phyloP scores from a whole-genome alignment of 768 basidiomycete genomes.

The Inosperma sp. region DNA sequence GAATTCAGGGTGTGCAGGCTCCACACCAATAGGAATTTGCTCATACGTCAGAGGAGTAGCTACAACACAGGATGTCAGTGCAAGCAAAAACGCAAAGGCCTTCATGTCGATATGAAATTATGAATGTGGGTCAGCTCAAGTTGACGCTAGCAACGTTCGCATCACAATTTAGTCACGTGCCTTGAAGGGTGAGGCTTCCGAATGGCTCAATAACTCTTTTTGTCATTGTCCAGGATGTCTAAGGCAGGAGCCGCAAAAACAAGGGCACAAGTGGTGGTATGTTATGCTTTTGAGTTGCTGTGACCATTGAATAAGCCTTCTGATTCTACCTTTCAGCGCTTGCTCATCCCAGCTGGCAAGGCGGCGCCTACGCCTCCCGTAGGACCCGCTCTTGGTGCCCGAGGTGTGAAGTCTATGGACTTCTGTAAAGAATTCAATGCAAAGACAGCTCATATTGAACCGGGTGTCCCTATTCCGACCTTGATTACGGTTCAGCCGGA shows the following conservation, averaged over 20 bases:
- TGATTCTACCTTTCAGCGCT: constrained; percentile 54
- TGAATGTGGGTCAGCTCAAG: background rate
- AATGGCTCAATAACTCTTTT: background rate
- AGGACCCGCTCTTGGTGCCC: constrained; percentile 94
- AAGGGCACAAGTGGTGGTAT: constrained; percentile 72
- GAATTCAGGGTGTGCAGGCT: constrained; percentile 50
- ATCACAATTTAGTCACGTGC: constrained; percentile 15
- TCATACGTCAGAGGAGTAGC: constrained; percentile 37
- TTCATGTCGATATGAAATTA: constrained; percentile 40
- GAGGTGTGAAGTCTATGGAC: constrained; percentile 99
- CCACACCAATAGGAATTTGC: constrained; percentile 39
- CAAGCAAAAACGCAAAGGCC: constrained; percentile 40
- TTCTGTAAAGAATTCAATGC: constrained; percentile 99
- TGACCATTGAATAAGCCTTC: constrained; percentile 13
- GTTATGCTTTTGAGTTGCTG: constrained; percentile 25
- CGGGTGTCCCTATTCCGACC: constrained; percentile 87
- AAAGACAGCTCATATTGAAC: constrained; percentile 82
- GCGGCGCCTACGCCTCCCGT: constrained; percentile 95
- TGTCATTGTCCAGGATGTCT: constrained; percentile 47
- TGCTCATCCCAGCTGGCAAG: constrained; percentile 89
- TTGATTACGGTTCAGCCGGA: constrained; percentile 91
- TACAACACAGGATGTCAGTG: constrained; percentile 40
- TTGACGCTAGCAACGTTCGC: background rate
- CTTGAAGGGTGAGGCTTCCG: background rate
- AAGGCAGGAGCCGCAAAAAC: constrained; percentile 57